These are phyloP conservation scores for Aspergillus pseudoterreus DNA, from an alignment of 2,329 filamentous ascomycete genomes.

Conservation along the genomic window DNA sequence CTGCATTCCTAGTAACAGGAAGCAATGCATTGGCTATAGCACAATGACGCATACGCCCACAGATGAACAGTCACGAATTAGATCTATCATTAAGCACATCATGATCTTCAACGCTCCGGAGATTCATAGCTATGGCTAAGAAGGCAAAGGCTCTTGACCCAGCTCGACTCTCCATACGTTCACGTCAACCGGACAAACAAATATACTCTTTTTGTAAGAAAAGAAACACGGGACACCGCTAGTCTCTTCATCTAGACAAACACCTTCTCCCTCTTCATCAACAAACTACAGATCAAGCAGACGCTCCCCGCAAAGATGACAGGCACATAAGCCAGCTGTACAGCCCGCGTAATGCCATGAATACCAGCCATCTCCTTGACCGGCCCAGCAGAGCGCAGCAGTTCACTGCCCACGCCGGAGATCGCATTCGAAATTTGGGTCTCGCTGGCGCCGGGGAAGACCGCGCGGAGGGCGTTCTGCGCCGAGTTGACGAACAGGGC, in stretches of 20 bases:
- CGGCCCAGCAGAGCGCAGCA: neutral
- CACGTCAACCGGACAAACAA: no score
- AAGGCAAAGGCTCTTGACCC: no score
- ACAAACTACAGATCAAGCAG: neutral
- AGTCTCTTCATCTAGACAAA: neutral
- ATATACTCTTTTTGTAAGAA: no score
- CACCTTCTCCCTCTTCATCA: neutral
- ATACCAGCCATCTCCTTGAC: neutral
- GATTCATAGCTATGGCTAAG: no score
- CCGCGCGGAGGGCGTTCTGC: neutral
- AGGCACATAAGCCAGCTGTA: neutral
- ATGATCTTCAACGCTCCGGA: no score
- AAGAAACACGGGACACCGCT: no score
- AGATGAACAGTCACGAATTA: no score
- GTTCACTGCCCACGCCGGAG: neutral
- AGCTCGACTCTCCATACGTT: no score
- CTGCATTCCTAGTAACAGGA: no score
- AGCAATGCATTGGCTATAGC: no score
- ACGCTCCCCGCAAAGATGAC: neutral
- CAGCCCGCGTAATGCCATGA: neutral
- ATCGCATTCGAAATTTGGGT: neutral
- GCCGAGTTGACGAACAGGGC: constrained; percentile 1
- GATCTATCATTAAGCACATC: no score
- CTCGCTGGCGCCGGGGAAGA: neutral
- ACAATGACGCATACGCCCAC: no score